These are phyloP conservation scores for Dendrobium huoshanense DNA, from an alignment of 106 monocot genomes.

Conservation along the genomic window DNA sequence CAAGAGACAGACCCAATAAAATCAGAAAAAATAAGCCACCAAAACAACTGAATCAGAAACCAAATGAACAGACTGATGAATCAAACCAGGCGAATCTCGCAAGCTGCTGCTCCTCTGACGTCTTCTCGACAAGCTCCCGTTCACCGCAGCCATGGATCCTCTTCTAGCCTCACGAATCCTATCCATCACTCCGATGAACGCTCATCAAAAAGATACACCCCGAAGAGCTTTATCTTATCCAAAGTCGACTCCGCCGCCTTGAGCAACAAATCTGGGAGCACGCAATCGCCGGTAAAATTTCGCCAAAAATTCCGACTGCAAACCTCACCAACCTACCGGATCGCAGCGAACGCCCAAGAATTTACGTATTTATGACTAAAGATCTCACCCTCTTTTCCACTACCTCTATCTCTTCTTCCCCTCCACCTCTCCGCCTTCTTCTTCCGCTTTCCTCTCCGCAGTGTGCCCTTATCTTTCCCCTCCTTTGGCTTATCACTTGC, in stretches of 20 bases:
- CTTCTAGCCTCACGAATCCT: conserved; percentile 59
- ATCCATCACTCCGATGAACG: conserved; percentile 41
- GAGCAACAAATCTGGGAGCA: neutral
- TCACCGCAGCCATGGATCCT: conserved; percentile 39
- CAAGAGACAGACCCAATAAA: neutral
- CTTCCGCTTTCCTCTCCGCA: conserved; percentile 7
- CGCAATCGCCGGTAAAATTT: neutral
- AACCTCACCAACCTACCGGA: neutral
- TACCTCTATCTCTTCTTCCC: neutral
- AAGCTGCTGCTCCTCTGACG: conserved; percentile 37
- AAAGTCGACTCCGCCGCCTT: neutral
- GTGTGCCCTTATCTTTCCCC: conserved; percentile 5
- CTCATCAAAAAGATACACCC: conserved; percentile 15
- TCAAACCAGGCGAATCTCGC: conserved; percentile 57
- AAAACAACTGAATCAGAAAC: neutral
- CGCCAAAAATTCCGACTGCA: neutral
- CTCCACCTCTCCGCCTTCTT: conserved; percentile 1
- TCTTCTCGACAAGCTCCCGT: conserved; percentile 38
- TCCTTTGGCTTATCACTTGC: conserved; percentile 8
- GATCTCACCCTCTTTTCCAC: neutral
- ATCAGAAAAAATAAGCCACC: neutral
- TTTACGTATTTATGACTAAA: neutral
- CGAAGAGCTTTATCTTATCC: neutral
- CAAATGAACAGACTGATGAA: conserved; percentile 4
- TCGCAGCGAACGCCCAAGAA: neutral